Percentiles rank a stretch among this genome's conserved stretches.
phyloP scores from a whole-genome alignment of 805 yeast genomes.

The Clavispora vitiphila region DNA sequence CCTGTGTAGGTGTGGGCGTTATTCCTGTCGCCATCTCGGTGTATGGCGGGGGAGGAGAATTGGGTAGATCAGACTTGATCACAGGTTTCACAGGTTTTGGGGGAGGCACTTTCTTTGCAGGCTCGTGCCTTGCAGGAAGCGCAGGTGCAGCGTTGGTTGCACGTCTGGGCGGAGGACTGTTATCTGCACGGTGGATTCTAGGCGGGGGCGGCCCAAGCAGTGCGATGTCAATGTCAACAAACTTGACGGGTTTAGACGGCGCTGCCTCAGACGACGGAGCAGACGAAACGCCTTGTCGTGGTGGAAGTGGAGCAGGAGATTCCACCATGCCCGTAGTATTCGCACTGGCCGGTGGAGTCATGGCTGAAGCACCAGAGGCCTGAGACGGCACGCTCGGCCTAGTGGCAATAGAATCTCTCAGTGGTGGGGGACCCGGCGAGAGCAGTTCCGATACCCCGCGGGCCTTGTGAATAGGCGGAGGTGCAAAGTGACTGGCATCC shows the following conservation, averaged over 20 bases:
- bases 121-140: constrained; percentile 2
- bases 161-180: not conserved
- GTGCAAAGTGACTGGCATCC: constrained; percentile 34
- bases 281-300: too few relatives aligned
- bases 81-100: constrained; percentile 36
- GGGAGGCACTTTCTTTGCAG: constrained; percentile 32
- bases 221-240: constrained; percentile 29
- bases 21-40: too few relatives aligned
- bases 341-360: too few relatives aligned
- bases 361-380: too few relatives aligned
- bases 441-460: not conserved
- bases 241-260: constrained; percentile 9
- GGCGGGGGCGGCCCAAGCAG: constrained; percentile 48
- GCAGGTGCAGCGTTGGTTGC: constrained; percentile 2
- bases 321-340: too few relatives aligned
- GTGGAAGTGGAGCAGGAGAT: too few relatives aligned
- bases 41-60: constrained; percentile 21
- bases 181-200: constrained; percentile 7
- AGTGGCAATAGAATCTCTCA: too few relatives aligned
- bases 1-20: too few relatives aligned
- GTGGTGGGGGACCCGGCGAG: too few relatives aligned
- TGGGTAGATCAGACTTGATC: constrained; percentile 2
- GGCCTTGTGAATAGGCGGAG: constrained; percentile 36
- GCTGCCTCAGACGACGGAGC: not conserved
- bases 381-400: too few relatives aligned